These are phyloP conservation scores for Botrytis elliptica DNA, from an alignment of 2,329 filamentous ascomycete species.

Conservation along the genomic window DNA sequence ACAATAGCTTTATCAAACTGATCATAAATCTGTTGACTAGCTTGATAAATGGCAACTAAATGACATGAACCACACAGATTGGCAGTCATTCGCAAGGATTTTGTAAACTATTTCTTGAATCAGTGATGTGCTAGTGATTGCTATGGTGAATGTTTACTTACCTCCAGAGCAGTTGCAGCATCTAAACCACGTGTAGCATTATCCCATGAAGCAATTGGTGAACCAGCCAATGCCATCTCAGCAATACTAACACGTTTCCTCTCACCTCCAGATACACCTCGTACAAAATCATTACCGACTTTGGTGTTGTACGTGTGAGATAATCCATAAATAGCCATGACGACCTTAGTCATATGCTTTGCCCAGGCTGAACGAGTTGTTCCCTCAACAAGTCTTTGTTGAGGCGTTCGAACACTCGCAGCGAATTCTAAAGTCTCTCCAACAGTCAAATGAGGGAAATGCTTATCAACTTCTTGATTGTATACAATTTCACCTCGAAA, in stretches of 20 bases:
- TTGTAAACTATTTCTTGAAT: conserved; percentile 55
- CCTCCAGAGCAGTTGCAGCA: conserved; percentile 64
- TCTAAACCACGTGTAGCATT: conserved; percentile 66
- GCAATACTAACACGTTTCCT: conserved; percentile 80
- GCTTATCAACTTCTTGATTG: conserved; percentile 72
- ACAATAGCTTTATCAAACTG: conserved; percentile 68
- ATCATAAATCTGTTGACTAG: conserved; percentile 67
- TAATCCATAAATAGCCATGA: conserved; percentile 68
- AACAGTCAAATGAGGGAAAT: conserved; percentile 75
- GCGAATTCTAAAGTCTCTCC: conserved; percentile 74
- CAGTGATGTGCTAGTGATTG: neutral
- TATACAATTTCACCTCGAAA: conserved; percentile 69
- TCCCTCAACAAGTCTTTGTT: conserved; percentile 53
- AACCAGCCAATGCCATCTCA: conserved; percentile 62
- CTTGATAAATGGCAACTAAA: conserved; percentile 71
- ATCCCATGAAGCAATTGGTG: conserved; percentile 45
- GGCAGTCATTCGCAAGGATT: conserved; percentile 62
- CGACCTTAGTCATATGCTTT: conserved; percentile 49
- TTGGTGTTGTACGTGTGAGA: conserved; percentile 70
- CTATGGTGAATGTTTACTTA: neutral
- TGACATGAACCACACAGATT: conserved; percentile 64
- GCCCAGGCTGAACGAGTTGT: conserved; percentile 56
- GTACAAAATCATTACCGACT: conserved; percentile 72
- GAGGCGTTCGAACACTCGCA: conserved; percentile 64
- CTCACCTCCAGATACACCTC: conserved; percentile 68